phyloP scores from a whole-genome alignment of 75 land plant genomes.

The Selaginella tamariscina region DNA sequence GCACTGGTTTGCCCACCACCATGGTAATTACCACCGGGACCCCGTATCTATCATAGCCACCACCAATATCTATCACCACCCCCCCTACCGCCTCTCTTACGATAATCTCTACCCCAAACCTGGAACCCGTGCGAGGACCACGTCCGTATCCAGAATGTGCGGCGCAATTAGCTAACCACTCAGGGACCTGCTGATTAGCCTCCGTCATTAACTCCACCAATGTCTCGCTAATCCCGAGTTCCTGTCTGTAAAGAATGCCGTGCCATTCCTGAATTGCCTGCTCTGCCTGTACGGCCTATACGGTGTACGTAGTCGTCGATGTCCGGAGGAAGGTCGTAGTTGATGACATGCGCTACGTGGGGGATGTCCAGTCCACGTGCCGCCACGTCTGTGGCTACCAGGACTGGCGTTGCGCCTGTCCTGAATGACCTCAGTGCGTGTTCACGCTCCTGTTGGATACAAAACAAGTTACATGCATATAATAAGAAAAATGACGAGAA shows the following conservation, averaged over 20 bases:
- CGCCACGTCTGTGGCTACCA: conserved; percentile 89
- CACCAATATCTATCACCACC: conserved; percentile 25
- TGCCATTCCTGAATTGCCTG: conserved; percentile 87
- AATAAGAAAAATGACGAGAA: not conserved
- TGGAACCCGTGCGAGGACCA: conserved; percentile 44
- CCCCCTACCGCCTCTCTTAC: conserved; percentile 35
- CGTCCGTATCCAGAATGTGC: conserved; percentile 37
- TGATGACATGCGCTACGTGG: conserved; percentile 81
- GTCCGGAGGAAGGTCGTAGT: conserved; percentile 83
- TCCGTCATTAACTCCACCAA: conserved; percentile 75
- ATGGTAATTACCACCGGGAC: conserved; percentile 14
- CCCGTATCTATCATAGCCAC: not conserved
- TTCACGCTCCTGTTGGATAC: conserved; percentile 51
- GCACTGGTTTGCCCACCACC: conserved; percentile 15
- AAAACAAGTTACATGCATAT: not conserved
- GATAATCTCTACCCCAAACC: conserved; percentile 79
- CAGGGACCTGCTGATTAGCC: conserved; percentile 74
- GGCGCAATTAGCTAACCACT: conserved; percentile 54
- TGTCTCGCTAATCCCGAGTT: conserved; percentile 56
- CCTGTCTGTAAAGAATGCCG: conserved; percentile 82
- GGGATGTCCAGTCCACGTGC: conserved; percentile 86
- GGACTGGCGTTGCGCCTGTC: conserved; percentile 60
- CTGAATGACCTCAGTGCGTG: conserved; percentile 63
- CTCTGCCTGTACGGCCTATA: conserved; percentile 84
- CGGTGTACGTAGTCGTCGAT: conserved; percentile 94